These are phyloP conservation scores for Rosa rugosa DNA, from an alignment of 306 rosid species.

Conservation along the genomic window DNA sequence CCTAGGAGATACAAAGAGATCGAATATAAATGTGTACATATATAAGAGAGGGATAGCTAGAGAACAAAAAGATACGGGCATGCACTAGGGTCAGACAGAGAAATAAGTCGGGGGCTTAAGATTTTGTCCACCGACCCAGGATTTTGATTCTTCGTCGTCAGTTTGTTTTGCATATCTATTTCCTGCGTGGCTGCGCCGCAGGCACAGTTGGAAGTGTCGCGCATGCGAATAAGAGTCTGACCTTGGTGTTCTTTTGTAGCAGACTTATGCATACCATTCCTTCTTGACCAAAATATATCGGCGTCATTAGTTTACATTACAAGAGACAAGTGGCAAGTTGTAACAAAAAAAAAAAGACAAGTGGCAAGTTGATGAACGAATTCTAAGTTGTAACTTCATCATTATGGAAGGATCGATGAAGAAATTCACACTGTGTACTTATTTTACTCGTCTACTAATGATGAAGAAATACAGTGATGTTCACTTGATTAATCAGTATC, in stretches of 20 bases:
- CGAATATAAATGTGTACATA: not conserved
- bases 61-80: not conserved
- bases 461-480: too few species aligned
- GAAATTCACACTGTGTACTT: not conserved
- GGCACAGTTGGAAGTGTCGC: constrained; percentile 47
- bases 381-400: not conserved
- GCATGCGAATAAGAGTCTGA: constrained; percentile 41
- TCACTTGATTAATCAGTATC: too few species aligned
- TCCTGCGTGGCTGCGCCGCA: constrained; percentile 32
- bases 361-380: not conserved
- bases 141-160: not conserved
- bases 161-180: not conserved
- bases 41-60: not conserved
- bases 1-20: not conserved
- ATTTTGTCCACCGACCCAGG: constrained; percentile 6
- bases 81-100: not conserved
- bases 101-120: not conserved
- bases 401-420: not conserved
- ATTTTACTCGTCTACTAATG: too few species aligned
- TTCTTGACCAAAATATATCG: not conserved
- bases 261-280: constrained; percentile 6
- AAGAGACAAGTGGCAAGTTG: not conserved
- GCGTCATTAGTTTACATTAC: not conserved
- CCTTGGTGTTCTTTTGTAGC: not conserved
- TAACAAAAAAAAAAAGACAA: not conserved